Conservation (phyloP, 176 grass and related monocot species). For the Ensete ventricosum region DNA sequence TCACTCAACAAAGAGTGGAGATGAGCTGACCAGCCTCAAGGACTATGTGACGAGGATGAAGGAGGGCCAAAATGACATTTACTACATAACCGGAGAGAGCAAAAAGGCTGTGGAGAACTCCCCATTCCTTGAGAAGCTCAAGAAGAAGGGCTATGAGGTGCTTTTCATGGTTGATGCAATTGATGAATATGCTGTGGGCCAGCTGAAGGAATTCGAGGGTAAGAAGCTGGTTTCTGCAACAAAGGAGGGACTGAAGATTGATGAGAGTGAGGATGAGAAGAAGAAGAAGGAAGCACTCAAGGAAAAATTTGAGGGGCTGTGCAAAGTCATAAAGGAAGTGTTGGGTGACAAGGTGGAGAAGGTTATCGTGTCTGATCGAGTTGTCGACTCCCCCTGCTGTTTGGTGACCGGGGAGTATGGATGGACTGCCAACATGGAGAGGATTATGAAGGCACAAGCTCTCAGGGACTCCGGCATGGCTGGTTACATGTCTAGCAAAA, state of each 20-base stretch:
- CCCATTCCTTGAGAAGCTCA: not conserved
- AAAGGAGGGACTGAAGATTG: conserved; percentile 8
- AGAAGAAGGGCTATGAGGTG: conserved; percentile 7
- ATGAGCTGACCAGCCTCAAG: conserved; percentile 12
- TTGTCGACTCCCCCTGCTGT: conserved; percentile 8
- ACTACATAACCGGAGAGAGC: not conserved
- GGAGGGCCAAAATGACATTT: conserved; percentile 2
- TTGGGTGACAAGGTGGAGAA: conserved; percentile 9
- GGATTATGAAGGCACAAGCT: conserved; percentile 8
- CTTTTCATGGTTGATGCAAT: conserved; percentile 12
- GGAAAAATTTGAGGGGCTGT: not conserved
- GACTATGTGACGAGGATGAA: conserved; percentile 13
- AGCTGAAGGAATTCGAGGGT: not conserved
- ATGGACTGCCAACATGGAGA: conserved; percentile 8
- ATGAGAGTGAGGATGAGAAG: conserved; percentile 4
- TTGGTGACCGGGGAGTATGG: conserved; percentile 3
- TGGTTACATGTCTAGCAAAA: not conserved
- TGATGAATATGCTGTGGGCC: conserved; percentile 7
- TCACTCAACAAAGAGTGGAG: conserved; percentile 10
- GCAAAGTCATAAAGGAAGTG: conserved; percentile 7
- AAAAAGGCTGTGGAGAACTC: conserved; percentile 9
- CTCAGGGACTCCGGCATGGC: conserved; percentile 2
- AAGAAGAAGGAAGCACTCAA: not conserved
- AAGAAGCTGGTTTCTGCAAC: conserved; percentile 5
- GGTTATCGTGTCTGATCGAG: not conserved